These are phyloP conservation scores for Cryptococcus deneoformans DNA, from an alignment of 1,284 basidiomycete species.

Conservation along the genomic window DNA sequence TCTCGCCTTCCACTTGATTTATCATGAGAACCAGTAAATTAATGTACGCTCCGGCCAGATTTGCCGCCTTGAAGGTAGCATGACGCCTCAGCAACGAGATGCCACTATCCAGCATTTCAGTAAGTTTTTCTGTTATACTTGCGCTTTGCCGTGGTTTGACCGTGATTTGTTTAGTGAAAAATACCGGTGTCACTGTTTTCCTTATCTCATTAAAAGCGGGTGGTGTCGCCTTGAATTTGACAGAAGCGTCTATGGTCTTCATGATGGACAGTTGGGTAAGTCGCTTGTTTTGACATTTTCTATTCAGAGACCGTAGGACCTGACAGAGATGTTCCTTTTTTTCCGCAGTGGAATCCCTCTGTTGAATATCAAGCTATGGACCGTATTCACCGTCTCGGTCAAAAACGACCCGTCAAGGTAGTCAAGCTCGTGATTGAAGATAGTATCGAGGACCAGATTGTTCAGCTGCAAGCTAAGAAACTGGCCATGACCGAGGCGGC, in stretches of 20 bases:
- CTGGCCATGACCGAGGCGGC: slow-evolving; percentile 48
- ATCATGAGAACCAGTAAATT: background rate
- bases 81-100: slow-evolving; percentile 94
- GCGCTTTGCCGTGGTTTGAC: background rate
- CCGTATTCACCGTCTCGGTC: slow-evolving; percentile 74
- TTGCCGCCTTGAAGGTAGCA: slow-evolving; percentile 92
- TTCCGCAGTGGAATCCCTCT: slow-evolving; percentile 69
- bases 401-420: slow-evolving; percentile 87
- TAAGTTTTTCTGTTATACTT: slow-evolving; percentile 47
- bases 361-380: slow-evolving; percentile 79
- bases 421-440: slow-evolving; percentile 95
- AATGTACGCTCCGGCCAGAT: slow-evolving; percentile 55
- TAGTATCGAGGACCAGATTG: slow-evolving; percentile 74
- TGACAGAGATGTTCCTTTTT: background rate
- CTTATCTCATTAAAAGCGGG: slow-evolving; percentile 93
- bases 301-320: background rate
- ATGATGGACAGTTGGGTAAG: slow-evolving; percentile 50
- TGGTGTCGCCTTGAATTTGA: slow-evolving; percentile 85
- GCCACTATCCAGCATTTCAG: slow-evolving; percentile 94
- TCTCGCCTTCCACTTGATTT: slow-evolving; percentile 8
- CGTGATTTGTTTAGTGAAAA: slow-evolving; percentile 65
- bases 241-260: slow-evolving; percentile 90
- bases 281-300: background rate
- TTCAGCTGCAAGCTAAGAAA: slow-evolving; percentile 73
- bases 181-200: slow-evolving; percentile 93